Conservation (phyloP, 352 stramenopile species). For the Phytophthora agathidicida region DNA sequence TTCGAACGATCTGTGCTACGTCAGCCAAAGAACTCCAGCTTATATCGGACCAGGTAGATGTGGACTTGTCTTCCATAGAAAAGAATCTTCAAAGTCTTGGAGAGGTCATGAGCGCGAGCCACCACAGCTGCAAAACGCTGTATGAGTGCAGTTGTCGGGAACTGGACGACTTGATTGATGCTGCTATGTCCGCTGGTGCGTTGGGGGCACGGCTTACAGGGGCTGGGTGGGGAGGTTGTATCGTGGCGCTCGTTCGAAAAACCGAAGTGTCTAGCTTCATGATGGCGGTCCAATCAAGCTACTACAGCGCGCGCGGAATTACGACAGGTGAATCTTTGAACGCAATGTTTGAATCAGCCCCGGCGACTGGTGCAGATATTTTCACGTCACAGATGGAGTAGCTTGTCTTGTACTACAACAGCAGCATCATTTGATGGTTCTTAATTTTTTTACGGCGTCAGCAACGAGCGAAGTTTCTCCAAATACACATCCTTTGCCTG, state of each 20-base stretch:
- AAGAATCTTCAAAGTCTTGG: conserved; percentile 46
- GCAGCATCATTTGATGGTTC: too few relatives aligned
- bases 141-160: conserved; percentile 85
- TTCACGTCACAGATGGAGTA: conserved; percentile 12
- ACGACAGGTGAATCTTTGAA: conserved; percentile 9
- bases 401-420: neutral
- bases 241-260: conserved; percentile 63
- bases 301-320: conserved; percentile 37
- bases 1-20: conserved; percentile 36
- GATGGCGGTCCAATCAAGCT: conserved; percentile 32
- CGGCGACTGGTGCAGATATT: conserved; percentile 38
- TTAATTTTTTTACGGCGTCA: conserved; percentile 36
- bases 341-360: conserved; percentile 43
- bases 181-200: conserved; percentile 47
- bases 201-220: conserved; percentile 78
- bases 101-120: conserved; percentile 69
- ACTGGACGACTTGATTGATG: conserved; percentile 70
- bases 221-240: conserved; percentile 86
- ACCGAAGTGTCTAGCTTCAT: conserved; percentile 43
- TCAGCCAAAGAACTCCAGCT: conserved; percentile 1
- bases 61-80: neutral
- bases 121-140: conserved; percentile 60
- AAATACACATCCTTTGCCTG: conserved; percentile 74
- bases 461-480: conserved; percentile 51
- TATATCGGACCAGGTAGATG: neutral